Evolutionary conservation across 148 eudicot genomes (phyloP).

Genomic region (Mesembryanthemum crystallinum): DNA sequence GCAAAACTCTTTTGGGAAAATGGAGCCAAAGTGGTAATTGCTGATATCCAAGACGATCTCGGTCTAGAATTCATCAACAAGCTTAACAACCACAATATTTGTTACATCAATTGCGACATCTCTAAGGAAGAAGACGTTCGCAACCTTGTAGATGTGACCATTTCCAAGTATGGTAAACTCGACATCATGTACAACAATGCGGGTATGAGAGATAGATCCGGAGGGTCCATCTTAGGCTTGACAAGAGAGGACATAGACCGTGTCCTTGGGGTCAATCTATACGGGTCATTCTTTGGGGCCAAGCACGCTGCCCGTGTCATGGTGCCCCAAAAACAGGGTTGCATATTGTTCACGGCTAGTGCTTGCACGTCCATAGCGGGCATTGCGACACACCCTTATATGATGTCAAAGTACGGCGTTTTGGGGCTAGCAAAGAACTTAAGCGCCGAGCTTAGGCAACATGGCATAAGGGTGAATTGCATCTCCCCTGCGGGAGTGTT

Average conservation of each 20-base stretch:
- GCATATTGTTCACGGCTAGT: slow-evolving; percentile 51
- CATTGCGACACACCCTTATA: slow-evolving; percentile 34
- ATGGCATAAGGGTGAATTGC: slow-evolving; percentile 57
- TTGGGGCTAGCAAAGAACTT: slow-evolving; percentile 42
- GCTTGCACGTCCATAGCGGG: slow-evolving; percentile 36
- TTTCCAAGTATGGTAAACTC: slow-evolving; percentile 33
- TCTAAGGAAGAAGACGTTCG: slow-evolving; percentile 29
- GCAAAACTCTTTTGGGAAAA: slow-evolving; percentile 43
- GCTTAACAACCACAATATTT: slow-evolving; percentile 34
- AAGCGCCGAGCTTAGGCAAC: slow-evolving; percentile 40
- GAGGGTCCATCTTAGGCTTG: slow-evolving; percentile 32
- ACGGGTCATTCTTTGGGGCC: slow-evolving; percentile 49
- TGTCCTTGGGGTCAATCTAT: slow-evolving; percentile 37
- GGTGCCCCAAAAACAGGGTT: slow-evolving; percentile 40
- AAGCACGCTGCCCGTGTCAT: slow-evolving; percentile 59
- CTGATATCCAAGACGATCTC: slow-evolving; percentile 48
- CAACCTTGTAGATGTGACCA: slow-evolving; percentile 25
- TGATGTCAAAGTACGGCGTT: slow-evolving; percentile 41
- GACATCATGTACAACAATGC: slow-evolving; percentile 56
- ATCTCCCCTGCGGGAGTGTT: slow-evolving; percentile 48
- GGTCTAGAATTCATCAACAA: slow-evolving; percentile 38
- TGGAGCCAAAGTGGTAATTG: slow-evolving; percentile 77
- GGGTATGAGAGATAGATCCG: slow-evolving; percentile 26
- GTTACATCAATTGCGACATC: slow-evolving; percentile 58
- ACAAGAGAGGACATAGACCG: slow-evolving; percentile 30